Evolutionary conservation across 768 basidiomycete genomes (phyloP), one percentile per base, ranked within the genome.

Genomic region (Boletus sp.): DNA sequence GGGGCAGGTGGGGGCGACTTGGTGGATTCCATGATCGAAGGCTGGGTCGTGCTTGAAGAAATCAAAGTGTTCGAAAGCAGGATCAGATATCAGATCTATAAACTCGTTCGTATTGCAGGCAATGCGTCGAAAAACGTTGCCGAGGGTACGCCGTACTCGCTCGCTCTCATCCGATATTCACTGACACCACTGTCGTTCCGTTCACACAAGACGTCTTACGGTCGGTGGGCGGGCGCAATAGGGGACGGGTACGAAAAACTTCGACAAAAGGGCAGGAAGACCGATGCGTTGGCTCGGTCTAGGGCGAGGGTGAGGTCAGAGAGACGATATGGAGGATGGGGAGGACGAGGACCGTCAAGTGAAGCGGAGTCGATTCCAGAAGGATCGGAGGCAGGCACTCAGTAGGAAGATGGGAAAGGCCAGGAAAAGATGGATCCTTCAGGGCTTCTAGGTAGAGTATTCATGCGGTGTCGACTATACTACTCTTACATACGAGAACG

Each of bases 31-130:
- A 81, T 93, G 77, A 80, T 95, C 33, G 85, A 96, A 67, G 80
- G 82, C 20, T 84, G 94, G 12, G 76, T 94, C 44, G 83, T 92
- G 9, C 81, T 98, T 45, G 97, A 99, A 69, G 98, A 97, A 75
- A 80, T 89, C 48, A 87, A 88, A 57, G 80, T 84, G 0, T 79
- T 99, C 24, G 95, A 98, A 72, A 78, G 79, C 52, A 86, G 90
- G 67, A 89, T 99, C 81, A 84, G 82, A 47, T 98, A 99, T 71
- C 97, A 98, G 70, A 92, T 99, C 64, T 93, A 98, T 62, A 98
- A 98, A 70, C 83, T 99, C 17, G 83, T 95, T 29, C 81, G 83
- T 57, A 73, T 90, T 5, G 88, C 92, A 1, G 84, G 87, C 55
- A 86, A 90, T 62, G 75, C 79, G 17, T 72, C 75, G 0, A 64